Percentiles rank a stretch among this genome's conserved stretches.
Evolutionary conservation across 768 basidiomycete genomes (phyloP).

Genomic region (Thelephora ganbajun): DNA sequence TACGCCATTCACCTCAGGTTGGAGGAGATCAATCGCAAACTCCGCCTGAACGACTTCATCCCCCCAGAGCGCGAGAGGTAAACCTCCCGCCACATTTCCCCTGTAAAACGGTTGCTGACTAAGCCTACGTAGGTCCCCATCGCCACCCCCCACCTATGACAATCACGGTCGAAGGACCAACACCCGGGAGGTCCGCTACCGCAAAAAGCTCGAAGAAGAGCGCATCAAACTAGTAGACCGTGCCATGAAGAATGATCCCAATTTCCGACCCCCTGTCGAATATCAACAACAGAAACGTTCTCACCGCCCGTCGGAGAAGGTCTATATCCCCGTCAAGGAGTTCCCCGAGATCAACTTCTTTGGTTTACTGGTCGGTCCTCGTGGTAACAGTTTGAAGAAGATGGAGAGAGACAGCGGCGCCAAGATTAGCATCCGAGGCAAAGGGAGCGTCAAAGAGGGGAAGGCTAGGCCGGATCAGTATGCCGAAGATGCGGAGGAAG

Average conservation of each 20-base stretch:
- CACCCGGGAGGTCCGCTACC: constrained; percentile 96
- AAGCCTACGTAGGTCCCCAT: constrained; percentile 54
- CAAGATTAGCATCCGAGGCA: constrained; percentile 96
- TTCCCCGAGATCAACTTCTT: constrained; percentile 99
- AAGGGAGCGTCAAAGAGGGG: constrained; percentile 97
- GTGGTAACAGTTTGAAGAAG: constrained; percentile 98
- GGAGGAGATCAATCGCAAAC: constrained; percentile 95
- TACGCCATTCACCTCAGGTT: constrained; percentile 93
- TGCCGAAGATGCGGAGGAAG: constrained; percentile 96
- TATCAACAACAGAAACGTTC: constrained; percentile 92
- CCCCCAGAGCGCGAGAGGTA: constrained; percentile 92
- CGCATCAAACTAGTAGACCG: constrained; percentile 88
- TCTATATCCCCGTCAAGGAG: constrained; percentile 99
- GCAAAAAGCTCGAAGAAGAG: constrained; percentile 88
- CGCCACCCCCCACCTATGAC: constrained; percentile 96
- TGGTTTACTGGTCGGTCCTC: constrained; percentile 92
- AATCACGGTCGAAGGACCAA: constrained; percentile 96
- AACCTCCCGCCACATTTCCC: constrained; percentile 6
- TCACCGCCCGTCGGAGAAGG: constrained; percentile 90
- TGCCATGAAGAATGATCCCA: constrained; percentile 95
- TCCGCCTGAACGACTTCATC: constrained; percentile 86
- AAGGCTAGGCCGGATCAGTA: constrained; percentile 91
- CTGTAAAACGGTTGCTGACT: constrained; percentile 4
- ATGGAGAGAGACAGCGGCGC: constrained; percentile 98
- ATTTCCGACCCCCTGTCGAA: constrained; percentile 94